Conservation (phyloP, 78 protist genomes). For the Tieghemostelium lacteum region DNA sequence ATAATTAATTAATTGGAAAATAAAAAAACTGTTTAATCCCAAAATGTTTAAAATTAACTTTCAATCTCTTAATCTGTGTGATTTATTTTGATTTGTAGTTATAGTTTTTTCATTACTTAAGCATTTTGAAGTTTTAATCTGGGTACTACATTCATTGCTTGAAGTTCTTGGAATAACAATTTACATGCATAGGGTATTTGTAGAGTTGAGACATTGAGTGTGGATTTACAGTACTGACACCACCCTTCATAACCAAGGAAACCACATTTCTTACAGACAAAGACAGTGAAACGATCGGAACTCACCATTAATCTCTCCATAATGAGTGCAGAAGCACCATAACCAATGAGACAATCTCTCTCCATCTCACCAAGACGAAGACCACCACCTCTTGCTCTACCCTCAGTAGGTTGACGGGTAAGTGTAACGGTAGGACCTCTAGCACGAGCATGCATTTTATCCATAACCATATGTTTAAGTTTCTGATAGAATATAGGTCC, state of each 20-base stretch:
- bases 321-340: slow-evolving; percentile 97
- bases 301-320: slow-evolving; percentile 97
- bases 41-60: not conserved
- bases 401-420: slow-evolving; percentile 99
- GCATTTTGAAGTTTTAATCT: slow-evolving; percentile 62
- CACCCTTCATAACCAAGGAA: slow-evolving; percentile 86
- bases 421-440: slow-evolving; percentile 97
- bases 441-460: slow-evolving; percentile 99
- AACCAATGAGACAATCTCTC: slow-evolving; percentile 96
- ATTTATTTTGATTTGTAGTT: not conserved
- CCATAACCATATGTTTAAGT: slow-evolving; percentile 99
- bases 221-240: slow-evolving; percentile 96
- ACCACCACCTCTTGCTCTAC: slow-evolving; percentile 99
- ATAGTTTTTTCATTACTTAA: slow-evolving; percentile 1
- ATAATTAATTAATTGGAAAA: not conserved
- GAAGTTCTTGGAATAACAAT: slow-evolving; percentile 98
- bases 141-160: slow-evolving; percentile 92
- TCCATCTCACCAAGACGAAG: slow-evolving; percentile 99
- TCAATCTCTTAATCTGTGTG: not conserved
- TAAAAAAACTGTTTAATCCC: not conserved
- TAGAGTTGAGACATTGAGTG: slow-evolving; percentile 67
- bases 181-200: slow-evolving; percentile 98
- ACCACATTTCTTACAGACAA: slow-evolving; percentile 87
- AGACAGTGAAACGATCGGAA: slow-evolving; percentile 91
- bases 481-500: slow-evolving; percentile 99